Base-by-base conservation (phyloP, 331 rosid species). In the Rosa hybrid region DNA sequence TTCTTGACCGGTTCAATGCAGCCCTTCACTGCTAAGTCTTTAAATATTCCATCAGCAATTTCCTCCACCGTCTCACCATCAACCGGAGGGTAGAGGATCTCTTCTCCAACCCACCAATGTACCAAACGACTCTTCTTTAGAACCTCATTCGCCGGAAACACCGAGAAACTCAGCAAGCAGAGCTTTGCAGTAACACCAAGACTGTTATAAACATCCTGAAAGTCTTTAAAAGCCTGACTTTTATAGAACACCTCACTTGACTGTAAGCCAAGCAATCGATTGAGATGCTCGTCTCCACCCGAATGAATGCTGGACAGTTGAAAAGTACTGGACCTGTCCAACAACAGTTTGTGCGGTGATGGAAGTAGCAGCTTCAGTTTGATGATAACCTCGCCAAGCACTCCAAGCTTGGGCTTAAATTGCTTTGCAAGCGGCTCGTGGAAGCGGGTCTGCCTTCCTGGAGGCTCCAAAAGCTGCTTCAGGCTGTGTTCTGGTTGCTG, bases 21-120 rank as follows among this genome's bases (percentile, higher is more conserved):
- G 50, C 80, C 82, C 51, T 67, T 79, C 7, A 21, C 68, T 54
- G 41, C 17, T 25, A 86, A 57, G 11, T 64, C 27, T 11, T 71
- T 1, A 12, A 86, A 62, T 34, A 82, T 82, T 8, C 11, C 18
- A 34, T 78, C 76, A 1, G 70, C 77, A 30, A 25, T 18, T 34
- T 65, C 6, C 68, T 71, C 56, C 1, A 77, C 72, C 4, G 50
- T 56, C 42, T 65, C 14, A 1, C 41, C 71, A 21, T 3, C 21
- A 44, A 2, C 64, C 1, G 5, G 48, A 51, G 72, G 46, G 8
- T 67, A 44, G 10, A 82, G 2, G 3, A 76, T 11, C 9, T 57
- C 80, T 76, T 82, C 84, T 67, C 86, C 86, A 27, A 82, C 53
- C 88, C 88, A 82, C 86, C 86, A 82, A 39, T 82, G 49, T 9